phyloP scores from a whole-genome alignment of 352 stramenopile species.

The Phytopythium chamaehyphon region DNA sequence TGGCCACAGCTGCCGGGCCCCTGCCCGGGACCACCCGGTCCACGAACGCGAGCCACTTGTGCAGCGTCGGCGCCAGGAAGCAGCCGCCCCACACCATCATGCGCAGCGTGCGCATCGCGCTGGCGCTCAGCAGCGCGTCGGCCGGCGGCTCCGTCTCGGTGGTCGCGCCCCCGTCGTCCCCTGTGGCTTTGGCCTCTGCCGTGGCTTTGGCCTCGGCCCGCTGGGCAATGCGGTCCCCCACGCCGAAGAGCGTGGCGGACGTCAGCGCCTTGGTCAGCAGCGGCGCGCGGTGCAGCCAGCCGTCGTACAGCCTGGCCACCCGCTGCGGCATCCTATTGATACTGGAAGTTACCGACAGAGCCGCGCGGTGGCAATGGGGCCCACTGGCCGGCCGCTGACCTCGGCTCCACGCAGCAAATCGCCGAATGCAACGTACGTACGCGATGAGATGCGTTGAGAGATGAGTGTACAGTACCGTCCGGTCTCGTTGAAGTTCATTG shows the following conservation, averaged over 20 bases:
- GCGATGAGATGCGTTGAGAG: too few species aligned
- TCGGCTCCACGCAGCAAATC: background rate
- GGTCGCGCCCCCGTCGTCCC: background rate
- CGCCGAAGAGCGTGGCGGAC: conserved; percentile 35
- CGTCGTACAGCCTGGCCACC: conserved; percentile 31
- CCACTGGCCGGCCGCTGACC: too few species aligned
- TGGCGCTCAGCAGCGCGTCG: conserved; percentile 13
- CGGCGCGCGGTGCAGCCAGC: conserved; percentile 38
- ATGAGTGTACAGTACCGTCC: too few species aligned
- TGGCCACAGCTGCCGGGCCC: conserved; percentile 19
- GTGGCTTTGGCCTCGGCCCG: conserved; percentile 14
- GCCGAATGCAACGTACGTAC: background rate
- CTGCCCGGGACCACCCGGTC: conserved; percentile 40
- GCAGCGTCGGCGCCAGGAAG: conserved; percentile 82
- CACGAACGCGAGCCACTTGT: conserved; percentile 88
- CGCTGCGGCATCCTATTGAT: conserved; percentile 22
- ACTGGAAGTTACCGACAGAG: too few species aligned
- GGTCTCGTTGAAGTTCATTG: too few species aligned
- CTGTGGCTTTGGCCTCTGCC: background rate
- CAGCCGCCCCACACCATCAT: conserved; percentile 88
- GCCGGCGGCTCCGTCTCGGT: background rate
- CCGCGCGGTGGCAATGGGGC: too few species aligned
- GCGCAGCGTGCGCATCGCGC: conserved; percentile 43
- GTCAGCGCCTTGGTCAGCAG: conserved; percentile 53
- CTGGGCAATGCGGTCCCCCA: conserved; percentile 46